A percentile compares a stretch with the other conserved stretches of the same genome.
Evolutionary conservation across 2,329 filamentous ascomycete genomes (phyloP).

Genomic region (Whalleya microplaca): DNA sequence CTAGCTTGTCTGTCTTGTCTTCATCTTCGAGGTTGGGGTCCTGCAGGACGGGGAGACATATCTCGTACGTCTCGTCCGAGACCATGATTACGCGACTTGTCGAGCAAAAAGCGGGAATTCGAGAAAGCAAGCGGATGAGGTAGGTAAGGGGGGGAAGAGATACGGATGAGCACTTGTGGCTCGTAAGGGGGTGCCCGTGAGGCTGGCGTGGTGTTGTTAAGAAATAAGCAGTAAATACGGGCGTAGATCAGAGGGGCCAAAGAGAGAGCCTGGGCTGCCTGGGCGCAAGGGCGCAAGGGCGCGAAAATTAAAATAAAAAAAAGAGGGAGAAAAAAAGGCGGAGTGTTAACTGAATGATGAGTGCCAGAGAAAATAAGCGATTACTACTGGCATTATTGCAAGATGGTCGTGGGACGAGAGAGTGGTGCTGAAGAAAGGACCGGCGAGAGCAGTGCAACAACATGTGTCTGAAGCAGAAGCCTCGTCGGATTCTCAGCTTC

Average conservation of each 20-base stretch:
- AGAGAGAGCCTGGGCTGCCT: conserved; percentile 3
- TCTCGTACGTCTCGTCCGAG: conserved; percentile 88
- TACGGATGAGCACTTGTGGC: conserved; percentile 23
- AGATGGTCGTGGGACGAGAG: conserved; percentile 32
- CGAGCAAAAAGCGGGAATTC: conserved; percentile 9
- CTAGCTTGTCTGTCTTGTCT: conserved; percentile 90
- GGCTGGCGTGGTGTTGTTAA: conserved; percentile 15
- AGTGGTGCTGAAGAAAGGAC: conserved; percentile 15
- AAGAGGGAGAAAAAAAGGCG: conserved; percentile 23
- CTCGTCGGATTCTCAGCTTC: conserved; percentile 4
- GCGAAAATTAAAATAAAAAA: too few relatives aligned
- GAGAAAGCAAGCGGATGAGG: conserved; percentile 6
- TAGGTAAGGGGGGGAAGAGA: conserved; percentile 13
- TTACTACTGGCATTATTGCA: conserved; percentile 38
- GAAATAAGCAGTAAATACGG: conserved; percentile 17
- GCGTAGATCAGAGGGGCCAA: conserved; percentile 11
- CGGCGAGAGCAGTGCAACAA: conserved; percentile 13
- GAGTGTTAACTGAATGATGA: conserved; percentile 36
- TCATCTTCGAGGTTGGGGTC: conserved; percentile 85
- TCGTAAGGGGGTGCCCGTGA: conserved; percentile 20
- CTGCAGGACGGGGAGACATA: conserved; percentile 86
- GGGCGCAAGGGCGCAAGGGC: conserved; percentile 9
- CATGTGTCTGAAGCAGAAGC: conserved; percentile 3
- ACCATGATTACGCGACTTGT: conserved; percentile 67
- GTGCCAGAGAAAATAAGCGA: conserved; percentile 37